These are phyloP conservation scores for Penicillium ochrochloron DNA, from an alignment of 495 filamentous ascomycete species.

Conservation along the genomic window DNA sequence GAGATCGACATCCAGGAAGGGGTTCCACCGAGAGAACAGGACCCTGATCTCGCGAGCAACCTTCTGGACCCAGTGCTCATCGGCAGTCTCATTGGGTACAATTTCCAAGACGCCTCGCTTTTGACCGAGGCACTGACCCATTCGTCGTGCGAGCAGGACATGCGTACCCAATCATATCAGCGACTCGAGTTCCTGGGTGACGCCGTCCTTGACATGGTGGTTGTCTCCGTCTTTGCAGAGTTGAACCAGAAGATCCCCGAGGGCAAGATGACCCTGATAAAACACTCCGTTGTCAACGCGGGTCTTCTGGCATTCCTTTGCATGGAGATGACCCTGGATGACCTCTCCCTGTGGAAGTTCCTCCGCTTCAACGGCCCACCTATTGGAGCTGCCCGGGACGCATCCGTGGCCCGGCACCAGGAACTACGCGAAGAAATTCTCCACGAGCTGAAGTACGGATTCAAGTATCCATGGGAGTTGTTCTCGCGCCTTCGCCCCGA, in stretches of 20 bases:
- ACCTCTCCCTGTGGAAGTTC: conserved; percentile 66
- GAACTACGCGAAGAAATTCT: conserved; percentile 54
- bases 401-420: conserved; percentile 49
- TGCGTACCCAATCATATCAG: conserved; percentile 70
- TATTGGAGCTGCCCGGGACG: conserved; percentile 52
- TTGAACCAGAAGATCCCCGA: conserved; percentile 56
- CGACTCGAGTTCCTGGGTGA: conserved; percentile 93
- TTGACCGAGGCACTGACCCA: conserved; percentile 89
- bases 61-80: conserved; percentile 23
- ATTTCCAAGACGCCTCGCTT: conserved; percentile 69
- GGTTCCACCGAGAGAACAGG: not conserved
- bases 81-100: conserved; percentile 51
- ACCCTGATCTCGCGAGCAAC: conserved; percentile 7
- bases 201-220: conserved; percentile 78
- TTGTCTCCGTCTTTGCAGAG: conserved; percentile 60
- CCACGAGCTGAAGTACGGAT: conserved; percentile 49
- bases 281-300: conserved; percentile 79
- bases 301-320: conserved; percentile 87
- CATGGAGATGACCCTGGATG: conserved; percentile 45
- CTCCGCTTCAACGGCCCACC: conserved; percentile 62
- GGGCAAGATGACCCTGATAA: conserved; percentile 72
- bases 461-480: conserved; percentile 73
- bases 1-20: conserved; percentile 41
- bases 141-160: conserved; percentile 63
- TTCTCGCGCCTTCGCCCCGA: conserved; percentile 67